phyloP scores from a whole-genome alignment of 2,329 filamentous ascomycete species.

The Paraphoma chrysanthemicola region DNA sequence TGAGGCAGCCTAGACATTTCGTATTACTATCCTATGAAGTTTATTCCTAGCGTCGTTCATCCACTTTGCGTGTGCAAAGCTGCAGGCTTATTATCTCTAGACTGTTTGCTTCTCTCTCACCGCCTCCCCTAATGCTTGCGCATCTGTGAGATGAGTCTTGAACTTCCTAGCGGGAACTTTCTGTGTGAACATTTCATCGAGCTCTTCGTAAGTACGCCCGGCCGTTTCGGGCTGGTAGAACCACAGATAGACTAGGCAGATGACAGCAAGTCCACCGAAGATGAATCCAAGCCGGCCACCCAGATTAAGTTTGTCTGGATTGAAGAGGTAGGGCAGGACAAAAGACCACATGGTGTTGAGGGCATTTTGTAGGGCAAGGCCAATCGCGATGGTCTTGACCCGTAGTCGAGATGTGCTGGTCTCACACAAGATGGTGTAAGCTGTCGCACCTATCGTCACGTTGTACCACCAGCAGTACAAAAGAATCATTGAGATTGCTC shows the following conservation, averaged over 20 bases:
- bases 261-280: slow-evolving; percentile 79
- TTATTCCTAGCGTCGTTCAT: no score
- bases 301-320: slow-evolving; percentile 62
- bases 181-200: slow-evolving; percentile 78
- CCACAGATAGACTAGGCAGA: slow-evolving; percentile 78
- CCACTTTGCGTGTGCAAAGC: neutral
- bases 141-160: slow-evolving; percentile 16
- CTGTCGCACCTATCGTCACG: slow-evolving; percentile 82
- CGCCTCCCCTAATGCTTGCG: slow-evolving; percentile 18
- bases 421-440: slow-evolving; percentile 84
- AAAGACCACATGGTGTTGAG: slow-evolving; percentile 48
- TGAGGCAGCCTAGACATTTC: no score
- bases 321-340: slow-evolving; percentile 49
- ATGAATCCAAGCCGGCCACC: slow-evolving; percentile 83
- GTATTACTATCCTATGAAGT: no score
- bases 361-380: slow-evolving; percentile 44
- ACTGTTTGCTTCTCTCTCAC: slow-evolving; percentile 20
- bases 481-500: slow-evolving; percentile 41
- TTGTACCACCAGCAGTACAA: slow-evolving; percentile 73
- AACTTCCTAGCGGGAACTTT: slow-evolving; percentile 29
- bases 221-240: slow-evolving; percentile 79
- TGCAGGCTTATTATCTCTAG: neutral
- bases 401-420: slow-evolving; percentile 80
- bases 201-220: slow-evolving; percentile 80
- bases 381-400: slow-evolving; percentile 68